Evolutionary conservation across 805 yeast species (phyloP).

Genomic region (Saturnispora halmiae): DNA sequence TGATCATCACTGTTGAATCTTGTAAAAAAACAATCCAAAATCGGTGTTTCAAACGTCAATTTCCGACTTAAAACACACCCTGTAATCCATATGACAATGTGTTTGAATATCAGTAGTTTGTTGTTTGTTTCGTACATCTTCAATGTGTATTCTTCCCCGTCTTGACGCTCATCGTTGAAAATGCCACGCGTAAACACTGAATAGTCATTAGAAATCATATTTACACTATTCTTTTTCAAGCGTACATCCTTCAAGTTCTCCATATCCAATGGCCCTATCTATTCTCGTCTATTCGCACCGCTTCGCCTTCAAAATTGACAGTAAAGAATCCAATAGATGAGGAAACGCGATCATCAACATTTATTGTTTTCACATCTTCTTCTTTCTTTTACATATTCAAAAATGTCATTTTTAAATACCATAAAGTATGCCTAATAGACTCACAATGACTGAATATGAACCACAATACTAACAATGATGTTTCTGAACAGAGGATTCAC

Average conservation of each 20-base stretch:
- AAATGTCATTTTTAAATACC: slow-evolving; percentile 34
- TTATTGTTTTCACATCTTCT: slow-evolving; percentile 2
- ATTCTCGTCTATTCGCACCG: background rate
- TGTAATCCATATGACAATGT: slow-evolving; percentile 38
- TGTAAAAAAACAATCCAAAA: slow-evolving; percentile 56
- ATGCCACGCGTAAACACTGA: background rate
- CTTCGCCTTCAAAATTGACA: background rate
- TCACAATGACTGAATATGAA: background rate
- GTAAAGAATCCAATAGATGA: background rate
- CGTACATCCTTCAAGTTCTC: background rate
- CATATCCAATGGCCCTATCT: background rate
- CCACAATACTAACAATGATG: slow-evolving; percentile 2
- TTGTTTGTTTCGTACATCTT: slow-evolving; percentile 19
- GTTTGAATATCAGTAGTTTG: slow-evolving; percentile 21
- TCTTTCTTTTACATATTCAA: background rate
- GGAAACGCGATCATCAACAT: slow-evolving; percentile 1
- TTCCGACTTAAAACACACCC: slow-evolving; percentile 43
- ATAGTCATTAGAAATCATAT: background rate
- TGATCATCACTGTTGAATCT: slow-evolving; percentile 32
- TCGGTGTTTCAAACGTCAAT: slow-evolving; percentile 40
- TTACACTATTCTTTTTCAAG: background rate
- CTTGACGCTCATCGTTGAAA: background rate
- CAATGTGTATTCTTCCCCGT: slow-evolving; percentile 10
- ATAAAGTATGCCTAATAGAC: slow-evolving; percentile 25
- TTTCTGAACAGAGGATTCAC: slow-evolving; percentile 59